Conservation (phyloP, 176 grass and related monocot species). For the Eleusine coracana region DNA sequence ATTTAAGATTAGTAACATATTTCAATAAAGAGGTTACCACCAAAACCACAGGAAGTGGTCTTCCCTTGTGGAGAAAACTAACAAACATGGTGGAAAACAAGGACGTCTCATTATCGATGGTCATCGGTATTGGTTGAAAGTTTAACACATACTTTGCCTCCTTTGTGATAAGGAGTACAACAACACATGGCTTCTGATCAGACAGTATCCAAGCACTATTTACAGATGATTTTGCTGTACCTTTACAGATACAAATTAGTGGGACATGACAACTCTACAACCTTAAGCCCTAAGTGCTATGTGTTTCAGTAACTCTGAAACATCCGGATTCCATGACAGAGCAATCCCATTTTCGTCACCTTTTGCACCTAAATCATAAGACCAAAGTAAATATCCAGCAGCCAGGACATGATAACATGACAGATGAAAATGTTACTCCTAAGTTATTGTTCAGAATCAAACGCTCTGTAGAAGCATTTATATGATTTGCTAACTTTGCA, state of each 20-base stretch:
- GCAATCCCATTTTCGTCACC: background rate
- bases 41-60: background rate
- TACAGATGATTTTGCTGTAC: background rate
- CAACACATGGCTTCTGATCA: background rate
- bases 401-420: background rate
- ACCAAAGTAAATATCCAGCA: background rate
- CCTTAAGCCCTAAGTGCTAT: background rate
- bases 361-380: slow-evolving; percentile 29
- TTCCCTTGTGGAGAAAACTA: background rate
- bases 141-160: background rate
- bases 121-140: background rate
- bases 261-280: background rate
- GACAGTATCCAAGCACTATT: background rate
- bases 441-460: background rate
- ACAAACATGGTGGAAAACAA: background rate
- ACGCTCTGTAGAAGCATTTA: background rate
- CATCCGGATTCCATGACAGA: background rate
- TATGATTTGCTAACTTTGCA: background rate
- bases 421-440: background rate
- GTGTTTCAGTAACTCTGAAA: background rate
- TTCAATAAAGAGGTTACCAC: background rate
- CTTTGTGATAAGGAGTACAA: background rate
- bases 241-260: background rate
- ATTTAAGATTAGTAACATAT: background rate
- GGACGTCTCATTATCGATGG: background rate